These are phyloP conservation scores for Punica granatum DNA, from an alignment of 345 rosid genomes.

Conservation along the genomic window DNA sequence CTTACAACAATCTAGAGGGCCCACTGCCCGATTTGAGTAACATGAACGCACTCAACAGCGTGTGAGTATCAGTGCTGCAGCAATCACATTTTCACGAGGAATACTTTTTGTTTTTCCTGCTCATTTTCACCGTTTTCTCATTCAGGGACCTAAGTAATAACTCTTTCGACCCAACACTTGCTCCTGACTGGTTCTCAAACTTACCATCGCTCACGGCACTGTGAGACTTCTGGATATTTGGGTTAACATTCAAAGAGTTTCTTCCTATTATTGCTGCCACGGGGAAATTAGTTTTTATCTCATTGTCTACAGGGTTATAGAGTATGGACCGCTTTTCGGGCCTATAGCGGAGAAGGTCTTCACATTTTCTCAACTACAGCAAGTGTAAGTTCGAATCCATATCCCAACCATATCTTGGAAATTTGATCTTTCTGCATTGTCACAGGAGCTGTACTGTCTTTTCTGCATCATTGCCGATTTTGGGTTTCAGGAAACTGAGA, in stretches of 20 bases:
- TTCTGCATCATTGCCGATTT: background rate
- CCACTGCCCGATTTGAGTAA: slow-evolving; percentile 64
- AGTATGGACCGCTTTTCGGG: slow-evolving; percentile 69
- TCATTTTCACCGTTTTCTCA: background rate
- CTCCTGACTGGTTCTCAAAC: slow-evolving; percentile 84
- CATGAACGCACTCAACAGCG: slow-evolving; percentile 62
- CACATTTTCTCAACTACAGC: slow-evolving; percentile 60
- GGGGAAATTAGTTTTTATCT: slow-evolving; percentile 5
- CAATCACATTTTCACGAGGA: background rate
- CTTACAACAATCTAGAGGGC: slow-evolving; percentile 67
- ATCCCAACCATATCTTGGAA: too few species aligned
- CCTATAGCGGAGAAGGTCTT: slow-evolving; percentile 53
- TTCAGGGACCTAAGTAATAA: slow-evolving; percentile 90
- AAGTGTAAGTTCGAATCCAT: slow-evolving; percentile 53
- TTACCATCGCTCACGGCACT: slow-evolving; percentile 76
- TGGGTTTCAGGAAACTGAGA: slow-evolving; percentile 47
- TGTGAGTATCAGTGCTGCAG: slow-evolving; percentile 38
- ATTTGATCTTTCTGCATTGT: background rate
- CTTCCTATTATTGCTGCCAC: background rate
- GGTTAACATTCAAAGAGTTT: background rate
- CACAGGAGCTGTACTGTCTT: background rate
- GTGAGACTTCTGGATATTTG: slow-evolving; percentile 34
- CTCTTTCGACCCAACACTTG: slow-evolving; percentile 51
- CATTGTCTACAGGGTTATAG: slow-evolving; percentile 48
- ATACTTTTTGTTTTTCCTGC: slow-evolving; percentile 1